These are phyloP conservation scores for Talaromyces funiculosus DNA, from an alignment of 2,329 filamentous ascomycete genomes.

Conservation along the genomic window DNA sequence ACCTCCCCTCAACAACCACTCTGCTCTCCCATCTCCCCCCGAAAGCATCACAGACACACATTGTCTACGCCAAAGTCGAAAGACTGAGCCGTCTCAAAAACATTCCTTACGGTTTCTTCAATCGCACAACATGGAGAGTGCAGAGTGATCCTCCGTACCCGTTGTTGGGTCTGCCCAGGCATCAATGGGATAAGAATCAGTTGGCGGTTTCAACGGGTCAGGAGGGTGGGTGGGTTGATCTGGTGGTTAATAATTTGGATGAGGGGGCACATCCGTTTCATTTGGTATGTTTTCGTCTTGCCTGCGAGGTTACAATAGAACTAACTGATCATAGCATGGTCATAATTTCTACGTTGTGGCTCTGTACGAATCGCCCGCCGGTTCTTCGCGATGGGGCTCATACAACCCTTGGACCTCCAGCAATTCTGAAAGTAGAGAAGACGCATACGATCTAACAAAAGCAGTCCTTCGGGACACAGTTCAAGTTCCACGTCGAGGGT, in stretches of 20 bases:
- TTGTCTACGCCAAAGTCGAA: conserved; percentile 45
- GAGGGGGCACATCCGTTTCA: conserved; percentile 49
- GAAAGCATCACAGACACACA: conserved; percentile 35
- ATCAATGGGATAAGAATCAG: conserved; percentile 41
- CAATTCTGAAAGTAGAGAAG: conserved; percentile 8
- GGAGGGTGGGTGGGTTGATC: conserved; percentile 39
- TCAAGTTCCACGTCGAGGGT: conserved; percentile 49
- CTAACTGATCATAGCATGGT: conserved; percentile 57
- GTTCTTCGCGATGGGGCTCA: conserved; percentile 20
- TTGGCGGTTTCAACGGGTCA: conserved; percentile 25
- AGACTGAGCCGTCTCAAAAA: conserved; percentile 41
- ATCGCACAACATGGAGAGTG: conserved; percentile 42
- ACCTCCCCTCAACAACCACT: conserved; percentile 22
- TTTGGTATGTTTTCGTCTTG: conserved; percentile 27
- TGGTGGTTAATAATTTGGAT: conserved; percentile 49
- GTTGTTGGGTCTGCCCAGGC: conserved; percentile 30
- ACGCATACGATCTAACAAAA: conserved; percentile 24
- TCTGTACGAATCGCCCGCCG: conserved; percentile 14
- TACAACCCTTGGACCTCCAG: conserved; percentile 22
- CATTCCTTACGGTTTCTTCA: conserved; percentile 44
- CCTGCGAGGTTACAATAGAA: background rate
- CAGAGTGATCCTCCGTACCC: conserved; percentile 31
- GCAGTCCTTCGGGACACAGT: conserved; percentile 50
- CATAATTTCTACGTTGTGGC: conserved; percentile 62
- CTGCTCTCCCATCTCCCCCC: conserved; percentile 25